Evolutionary conservation across 192 early-diverging fungal species (phyloP).

Genomic region (Funneliformis geosporum): DNA sequence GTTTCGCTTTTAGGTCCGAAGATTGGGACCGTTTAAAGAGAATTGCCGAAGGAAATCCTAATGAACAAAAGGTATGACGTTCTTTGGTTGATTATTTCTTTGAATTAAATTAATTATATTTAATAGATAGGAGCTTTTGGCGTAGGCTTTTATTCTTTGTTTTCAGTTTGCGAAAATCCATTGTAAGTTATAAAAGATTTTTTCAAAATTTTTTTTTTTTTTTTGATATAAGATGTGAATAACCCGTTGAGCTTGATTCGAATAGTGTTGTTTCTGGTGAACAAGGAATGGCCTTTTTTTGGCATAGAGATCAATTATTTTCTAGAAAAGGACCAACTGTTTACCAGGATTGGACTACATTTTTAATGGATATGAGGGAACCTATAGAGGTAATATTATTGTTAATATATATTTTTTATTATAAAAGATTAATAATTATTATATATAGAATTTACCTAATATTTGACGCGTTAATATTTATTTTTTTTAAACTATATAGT

Average conservation of each 20-base stretch:
- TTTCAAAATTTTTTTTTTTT: too few species aligned
- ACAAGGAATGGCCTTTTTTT: not conserved
- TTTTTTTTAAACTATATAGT: not conserved
- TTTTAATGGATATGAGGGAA: conserved; percentile 51
- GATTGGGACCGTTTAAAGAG: conserved; percentile 68
- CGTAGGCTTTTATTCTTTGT: conserved; percentile 85
- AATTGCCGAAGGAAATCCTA: conserved; percentile 85
- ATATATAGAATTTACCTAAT: conserved; percentile 60
- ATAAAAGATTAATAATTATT: too few species aligned
- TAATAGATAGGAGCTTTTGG: conserved; percentile 61
- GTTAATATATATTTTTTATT: too few species aligned
- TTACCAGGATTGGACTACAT: conserved; percentile 24
- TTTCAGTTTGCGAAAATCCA: conserved; percentile 87
- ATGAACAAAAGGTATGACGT: conserved; percentile 60
- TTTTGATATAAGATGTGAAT: not conserved
- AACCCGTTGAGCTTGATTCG: not conserved
- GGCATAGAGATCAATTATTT: conserved; percentile 83
- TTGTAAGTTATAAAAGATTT: conserved; percentile 60
- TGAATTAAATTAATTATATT: not conserved
- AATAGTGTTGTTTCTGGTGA: conserved; percentile 46
- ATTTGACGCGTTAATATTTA: not conserved
- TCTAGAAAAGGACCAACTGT: conserved; percentile 64
- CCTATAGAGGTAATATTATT: conserved; percentile 70
- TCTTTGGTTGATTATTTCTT: conserved; percentile 18
- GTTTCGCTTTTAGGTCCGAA: not conserved